A percentile compares a stretch with the other conserved stretches of the same genome.
Evolutionary conservation across 2,329 filamentous ascomycete genomes (phyloP).

Genomic region (Colletotrichum musicola): DNA sequence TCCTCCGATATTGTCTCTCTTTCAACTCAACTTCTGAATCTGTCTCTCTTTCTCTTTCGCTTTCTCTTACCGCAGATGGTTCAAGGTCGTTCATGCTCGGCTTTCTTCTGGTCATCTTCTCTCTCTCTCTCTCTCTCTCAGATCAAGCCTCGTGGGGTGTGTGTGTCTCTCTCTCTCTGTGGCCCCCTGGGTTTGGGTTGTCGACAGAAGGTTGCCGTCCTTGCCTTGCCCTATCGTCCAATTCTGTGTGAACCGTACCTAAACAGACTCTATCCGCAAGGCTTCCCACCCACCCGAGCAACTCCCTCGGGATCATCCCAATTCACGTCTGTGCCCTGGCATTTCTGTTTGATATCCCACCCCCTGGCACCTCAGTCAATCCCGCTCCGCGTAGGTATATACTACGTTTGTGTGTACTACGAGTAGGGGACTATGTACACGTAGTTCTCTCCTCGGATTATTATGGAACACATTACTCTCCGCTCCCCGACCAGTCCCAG

Average conservation of each 20-base stretch:
- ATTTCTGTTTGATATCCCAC: slow-evolving; percentile 23
- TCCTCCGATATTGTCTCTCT: slow-evolving; percentile 5
- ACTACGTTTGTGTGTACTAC: no score
- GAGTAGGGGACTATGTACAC: not conserved
- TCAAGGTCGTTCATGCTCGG: slow-evolving; percentile 4
- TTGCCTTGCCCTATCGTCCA: slow-evolving; percentile 1
- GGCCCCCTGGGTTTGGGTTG: no score
- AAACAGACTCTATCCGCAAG: slow-evolving; percentile 10
- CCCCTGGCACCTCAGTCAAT: not conserved
- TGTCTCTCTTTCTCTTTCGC: slow-evolving; percentile 31
- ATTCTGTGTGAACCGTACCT: not conserved
- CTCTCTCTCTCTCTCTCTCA: not conserved
- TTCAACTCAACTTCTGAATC: slow-evolving; percentile 3
- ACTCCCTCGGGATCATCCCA: slow-evolving; percentile 29
- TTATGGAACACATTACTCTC: not conserved
- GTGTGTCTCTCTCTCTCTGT: no score
- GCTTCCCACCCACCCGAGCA: slow-evolving; percentile 4
- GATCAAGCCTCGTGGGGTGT: not conserved
- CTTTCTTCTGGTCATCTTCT: slow-evolving; percentile 1
- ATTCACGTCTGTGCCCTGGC: slow-evolving; percentile 28
- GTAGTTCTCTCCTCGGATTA: not conserved
- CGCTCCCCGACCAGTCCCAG: slow-evolving; percentile 26
- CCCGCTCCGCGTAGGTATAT: not conserved
- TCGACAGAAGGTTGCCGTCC: no score
- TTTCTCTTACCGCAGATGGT: slow-evolving; percentile 20